Evolutionary conservation across 495 filamentous ascomycete species (phyloP).

Genomic region (Hyaloscypha variabilis): DNA sequence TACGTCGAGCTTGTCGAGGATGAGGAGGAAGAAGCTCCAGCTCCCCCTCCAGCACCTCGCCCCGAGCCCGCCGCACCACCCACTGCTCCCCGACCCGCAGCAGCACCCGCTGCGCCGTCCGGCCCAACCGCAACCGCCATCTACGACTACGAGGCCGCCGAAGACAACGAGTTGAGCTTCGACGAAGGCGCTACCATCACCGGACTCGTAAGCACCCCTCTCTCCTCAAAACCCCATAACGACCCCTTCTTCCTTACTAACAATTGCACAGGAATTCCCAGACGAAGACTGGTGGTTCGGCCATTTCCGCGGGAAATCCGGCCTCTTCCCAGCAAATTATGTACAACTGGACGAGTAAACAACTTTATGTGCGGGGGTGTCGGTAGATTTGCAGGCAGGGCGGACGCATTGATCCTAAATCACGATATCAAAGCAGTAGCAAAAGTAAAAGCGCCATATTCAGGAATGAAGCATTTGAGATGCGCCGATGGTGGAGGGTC

Average conservation of each 20-base stretch:
- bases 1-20: constrained; percentile 85
- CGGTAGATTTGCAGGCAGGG: background rate
- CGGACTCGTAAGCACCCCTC: constrained; percentile 37
- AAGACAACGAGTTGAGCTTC: constrained; percentile 96
- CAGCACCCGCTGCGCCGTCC: constrained; percentile 36
- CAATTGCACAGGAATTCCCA: constrained; percentile 78
- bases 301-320: constrained; percentile 73
- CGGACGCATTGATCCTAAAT: background rate
- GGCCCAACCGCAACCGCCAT: constrained; percentile 77
- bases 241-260: constrained; percentile 19
- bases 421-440: too few relatives aligned
- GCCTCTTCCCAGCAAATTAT: constrained; percentile 92
- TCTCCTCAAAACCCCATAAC: background rate
- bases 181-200: constrained; percentile 83
- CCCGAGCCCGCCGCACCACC: constrained; percentile 38
- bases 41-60: constrained; percentile 29
- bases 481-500: background rate
- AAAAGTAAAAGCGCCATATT: too few relatives aligned
- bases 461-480: background rate
- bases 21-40: constrained; percentile 43
- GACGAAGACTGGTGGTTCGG: constrained; percentile 99
- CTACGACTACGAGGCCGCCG: constrained; percentile 96
- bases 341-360: constrained; percentile 64
- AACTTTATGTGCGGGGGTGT: background rate
- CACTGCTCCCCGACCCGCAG: constrained; percentile 17